Conservation (phyloP, 106 monocot genomes). For the Dioscorea alata region DNA sequence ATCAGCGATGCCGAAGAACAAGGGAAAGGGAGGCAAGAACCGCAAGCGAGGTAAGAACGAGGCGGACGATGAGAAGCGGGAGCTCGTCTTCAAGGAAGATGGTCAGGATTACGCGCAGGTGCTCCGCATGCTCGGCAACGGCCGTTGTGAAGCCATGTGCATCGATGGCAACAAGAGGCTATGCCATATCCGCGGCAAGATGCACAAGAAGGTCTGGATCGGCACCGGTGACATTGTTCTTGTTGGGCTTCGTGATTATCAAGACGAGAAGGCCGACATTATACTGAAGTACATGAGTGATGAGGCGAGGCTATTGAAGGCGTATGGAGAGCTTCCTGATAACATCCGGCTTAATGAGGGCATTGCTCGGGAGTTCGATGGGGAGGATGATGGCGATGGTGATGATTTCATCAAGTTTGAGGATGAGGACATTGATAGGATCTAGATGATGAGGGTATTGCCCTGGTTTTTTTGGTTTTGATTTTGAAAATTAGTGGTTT, state of each 20-base stretch:
- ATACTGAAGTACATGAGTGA: conserved; percentile 78
- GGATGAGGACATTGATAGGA: conserved; percentile 73
- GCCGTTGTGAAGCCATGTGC: conserved; percentile 61
- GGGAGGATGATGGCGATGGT: conserved; percentile 47
- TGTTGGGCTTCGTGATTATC: conserved; percentile 66
- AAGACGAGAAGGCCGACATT: conserved; percentile 72
- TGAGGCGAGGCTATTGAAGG: conserved; percentile 64
- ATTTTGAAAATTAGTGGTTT: too few relatives aligned
- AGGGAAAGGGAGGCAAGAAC: conserved; percentile 79
- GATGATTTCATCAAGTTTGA: conserved; percentile 71
- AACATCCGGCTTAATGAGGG: conserved; percentile 58
- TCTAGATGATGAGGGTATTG: conserved; percentile 11
- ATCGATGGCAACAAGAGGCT: conserved; percentile 67
- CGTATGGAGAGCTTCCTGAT: conserved; percentile 65
- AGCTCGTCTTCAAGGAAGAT: conserved; percentile 77
- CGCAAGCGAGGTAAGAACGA: conserved; percentile 77
- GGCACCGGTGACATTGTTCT: conserved; percentile 65
- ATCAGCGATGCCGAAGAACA: conserved; percentile 64
- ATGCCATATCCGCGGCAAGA: conserved; percentile 68
- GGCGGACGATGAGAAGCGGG: conserved; percentile 76
- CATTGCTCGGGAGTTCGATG: conserved; percentile 52
- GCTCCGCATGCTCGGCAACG: conserved; percentile 69
- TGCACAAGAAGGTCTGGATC: conserved; percentile 83
- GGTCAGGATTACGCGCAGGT: conserved; percentile 79
- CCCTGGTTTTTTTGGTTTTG: too few relatives aligned